phyloP scores from a whole-genome alignment of 2,329 filamentous ascomycete genomes.

The Coniochaeta sp. region DNA sequence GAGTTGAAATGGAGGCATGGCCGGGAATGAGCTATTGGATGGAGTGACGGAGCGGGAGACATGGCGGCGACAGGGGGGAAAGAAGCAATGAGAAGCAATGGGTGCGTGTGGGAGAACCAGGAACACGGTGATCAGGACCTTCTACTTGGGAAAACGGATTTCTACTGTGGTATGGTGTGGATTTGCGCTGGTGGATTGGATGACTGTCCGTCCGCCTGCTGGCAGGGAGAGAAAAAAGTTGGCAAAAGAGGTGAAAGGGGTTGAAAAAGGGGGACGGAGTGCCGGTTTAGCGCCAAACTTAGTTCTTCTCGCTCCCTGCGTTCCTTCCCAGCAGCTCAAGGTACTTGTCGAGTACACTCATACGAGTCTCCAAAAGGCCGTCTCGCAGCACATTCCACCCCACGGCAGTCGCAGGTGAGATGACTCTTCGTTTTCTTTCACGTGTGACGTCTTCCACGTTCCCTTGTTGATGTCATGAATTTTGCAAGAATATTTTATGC shows the following conservation, averaged over 20 bases:
- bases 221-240: slow-evolving; percentile 1
- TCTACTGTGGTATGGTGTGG: not conserved
- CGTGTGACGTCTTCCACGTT: too few species aligned
- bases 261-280: not conserved
- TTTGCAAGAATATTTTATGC: too few species aligned
- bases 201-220: slow-evolving; percentile 1
- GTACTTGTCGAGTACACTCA: not conserved
- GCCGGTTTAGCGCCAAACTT: not conserved
- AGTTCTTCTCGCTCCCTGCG: not conserved
- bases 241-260: not conserved
- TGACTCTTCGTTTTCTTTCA: too few species aligned
- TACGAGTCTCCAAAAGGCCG: too few species aligned
- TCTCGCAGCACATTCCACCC: too few species aligned
- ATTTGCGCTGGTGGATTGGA: not conserved
- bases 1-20: slow-evolving; percentile 3
- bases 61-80: slow-evolving; percentile 3
- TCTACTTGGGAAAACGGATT: slow-evolving; percentile 2
- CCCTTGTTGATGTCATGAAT: too few species aligned
- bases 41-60: slow-evolving; percentile 5
- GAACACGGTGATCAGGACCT: not conserved
- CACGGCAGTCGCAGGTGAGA: too few species aligned
- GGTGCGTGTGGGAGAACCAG: not conserved
- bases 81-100: not conserved
- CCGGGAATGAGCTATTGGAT: slow-evolving; percentile 2
- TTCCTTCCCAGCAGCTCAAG: not conserved